phyloP scores from a whole-genome alignment of 2,329 filamentous ascomycete species.

The Epichloe typhina region DNA sequence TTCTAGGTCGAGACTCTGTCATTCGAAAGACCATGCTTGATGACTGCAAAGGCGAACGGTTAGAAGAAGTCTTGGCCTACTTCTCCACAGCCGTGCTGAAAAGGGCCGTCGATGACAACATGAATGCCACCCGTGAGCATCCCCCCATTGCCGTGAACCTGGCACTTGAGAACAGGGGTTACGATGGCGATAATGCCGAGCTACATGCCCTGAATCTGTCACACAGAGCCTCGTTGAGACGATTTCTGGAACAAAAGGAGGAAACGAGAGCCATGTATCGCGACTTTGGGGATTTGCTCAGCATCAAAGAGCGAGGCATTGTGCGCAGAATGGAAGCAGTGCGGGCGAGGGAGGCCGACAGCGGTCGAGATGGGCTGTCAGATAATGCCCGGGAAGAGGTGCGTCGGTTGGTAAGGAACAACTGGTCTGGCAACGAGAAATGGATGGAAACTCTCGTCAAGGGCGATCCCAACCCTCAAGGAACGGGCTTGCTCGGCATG shows the following conservation, averaged over 20 bases:
- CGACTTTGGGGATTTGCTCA: constrained; percentile 52
- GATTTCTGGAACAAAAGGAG: constrained; percentile 45
- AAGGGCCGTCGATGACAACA: constrained; percentile 41
- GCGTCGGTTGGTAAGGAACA: constrained; percentile 49
- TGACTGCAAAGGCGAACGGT: constrained; percentile 82
- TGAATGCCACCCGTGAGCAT: constrained; percentile 23
- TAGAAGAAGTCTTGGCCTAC: constrained; percentile 71
- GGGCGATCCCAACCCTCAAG: constrained; percentile 44
- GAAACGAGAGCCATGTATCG: constrained; percentile 43
- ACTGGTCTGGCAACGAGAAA: constrained; percentile 66
- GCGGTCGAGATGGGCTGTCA: constrained; percentile 20
- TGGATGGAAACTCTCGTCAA: constrained; percentile 62
- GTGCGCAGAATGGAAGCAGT: constrained; percentile 37
- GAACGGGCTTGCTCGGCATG: constrained; percentile 50
- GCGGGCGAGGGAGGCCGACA: constrained; percentile 16
- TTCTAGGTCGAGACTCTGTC: constrained; percentile 65
- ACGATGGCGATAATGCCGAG: constrained; percentile 36
- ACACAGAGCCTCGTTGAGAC: constrained; percentile 54
- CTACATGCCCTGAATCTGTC: constrained; percentile 59
- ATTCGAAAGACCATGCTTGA: constrained; percentile 92
- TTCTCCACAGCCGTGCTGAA: constrained; percentile 79
- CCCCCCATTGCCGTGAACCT: constrained; percentile 39
- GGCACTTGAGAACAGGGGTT: constrained; percentile 46
- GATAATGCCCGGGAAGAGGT: constrained; percentile 35
- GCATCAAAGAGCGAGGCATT: constrained; percentile 47